A percentile compares a stretch with the other conserved stretches of the same genome.
Evolutionary conservation across 306 rosid species (phyloP).

Genomic region (Phaseolus lunatus): DNA sequence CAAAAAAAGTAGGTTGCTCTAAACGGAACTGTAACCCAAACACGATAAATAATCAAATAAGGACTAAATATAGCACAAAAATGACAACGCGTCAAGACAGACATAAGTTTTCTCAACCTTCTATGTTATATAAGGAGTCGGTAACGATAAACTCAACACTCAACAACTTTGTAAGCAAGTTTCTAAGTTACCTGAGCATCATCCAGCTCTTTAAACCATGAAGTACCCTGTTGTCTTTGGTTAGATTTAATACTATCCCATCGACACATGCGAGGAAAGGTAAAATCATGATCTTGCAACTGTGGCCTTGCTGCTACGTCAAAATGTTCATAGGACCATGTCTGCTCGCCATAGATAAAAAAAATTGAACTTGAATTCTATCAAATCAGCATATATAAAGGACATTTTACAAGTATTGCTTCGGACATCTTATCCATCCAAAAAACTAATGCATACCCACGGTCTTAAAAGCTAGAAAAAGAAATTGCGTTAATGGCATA

Average conservation of each 20-base stretch:
- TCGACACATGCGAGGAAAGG: conserved; percentile 66
- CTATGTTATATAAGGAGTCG: background rate
- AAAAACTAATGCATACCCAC: background rate
- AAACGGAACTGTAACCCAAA: background rate
- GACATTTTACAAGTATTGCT: conserved; percentile 11
- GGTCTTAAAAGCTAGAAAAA: background rate
- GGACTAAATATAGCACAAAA: conserved; percentile 22
- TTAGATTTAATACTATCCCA: conserved; percentile 58
- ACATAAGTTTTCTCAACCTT: conserved; percentile 13
- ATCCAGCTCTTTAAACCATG: conserved; percentile 58
- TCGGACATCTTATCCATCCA: background rate
- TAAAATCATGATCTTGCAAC: conserved; percentile 42
- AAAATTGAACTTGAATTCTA: conserved; percentile 11
- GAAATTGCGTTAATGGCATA: background rate
- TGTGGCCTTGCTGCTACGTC: conserved; percentile 65
- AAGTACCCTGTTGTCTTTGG: conserved; percentile 51
- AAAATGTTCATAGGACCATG: conserved; percentile 73
- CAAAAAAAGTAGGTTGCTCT: background rate
- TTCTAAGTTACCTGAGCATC: conserved; percentile 55
- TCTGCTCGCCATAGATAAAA: conserved; percentile 47
- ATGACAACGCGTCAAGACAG: conserved; percentile 14
- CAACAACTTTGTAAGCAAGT: conserved; percentile 21
- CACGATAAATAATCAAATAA: conserved; percentile 11
- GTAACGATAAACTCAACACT: conserved; percentile 1
- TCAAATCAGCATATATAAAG: conserved; percentile 19